Base-by-base conservation (phyloP, 345 rosid species). In the Eucalyptus sp. region DNA sequence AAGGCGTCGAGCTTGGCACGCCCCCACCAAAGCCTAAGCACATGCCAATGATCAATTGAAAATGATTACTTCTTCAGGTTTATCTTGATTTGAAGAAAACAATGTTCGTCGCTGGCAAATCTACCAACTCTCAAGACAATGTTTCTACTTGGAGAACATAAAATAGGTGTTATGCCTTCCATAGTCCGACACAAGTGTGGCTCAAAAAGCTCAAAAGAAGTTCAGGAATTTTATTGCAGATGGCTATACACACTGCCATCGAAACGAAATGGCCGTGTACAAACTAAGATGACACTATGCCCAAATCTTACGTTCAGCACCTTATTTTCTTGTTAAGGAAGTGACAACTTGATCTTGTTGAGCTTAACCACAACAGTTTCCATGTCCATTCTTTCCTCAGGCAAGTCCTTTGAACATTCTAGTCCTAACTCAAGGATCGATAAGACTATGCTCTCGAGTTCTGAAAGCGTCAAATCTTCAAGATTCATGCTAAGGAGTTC, bases 401-500 rank as follows among this genome's bases (percentile, higher is more conserved):
- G 87, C 20, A 27, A 48, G 41, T 86, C 87, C 43, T 33, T 86
- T 8, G 56, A 49, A 50, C 87, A 86, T 52, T 86, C 37, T 0
- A 86, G 4, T 8, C 58, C 37, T 22, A 85, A 48, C 13, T 85
- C 87, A 1, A 85, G 43, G 54, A 50, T 85, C 2, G 41, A 85
- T 52, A 8, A 11, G 7, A 27, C 24, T n/a, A 85, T 33, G 7
- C 43, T 33, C 22, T 50, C 8, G 15, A 85, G 41, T 31, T 66
- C 41, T 3, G 6, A 8, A 16, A 31, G 79, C 2, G 11, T 31
- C 22, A 31, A 0, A 66, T 15, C 56, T 52, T 18, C n/a, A 50
- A 0, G 7, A 8, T 14, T 52, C 2, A 1, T 22, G 37, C 43
- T 50, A 17, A 85, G 13, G 20, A 85, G 0, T 27, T 2, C 6